Evolutionary conservation across 2,329 filamentous ascomycete genomes (phyloP).

Genomic region (Colletotrichum paranaense): DNA sequence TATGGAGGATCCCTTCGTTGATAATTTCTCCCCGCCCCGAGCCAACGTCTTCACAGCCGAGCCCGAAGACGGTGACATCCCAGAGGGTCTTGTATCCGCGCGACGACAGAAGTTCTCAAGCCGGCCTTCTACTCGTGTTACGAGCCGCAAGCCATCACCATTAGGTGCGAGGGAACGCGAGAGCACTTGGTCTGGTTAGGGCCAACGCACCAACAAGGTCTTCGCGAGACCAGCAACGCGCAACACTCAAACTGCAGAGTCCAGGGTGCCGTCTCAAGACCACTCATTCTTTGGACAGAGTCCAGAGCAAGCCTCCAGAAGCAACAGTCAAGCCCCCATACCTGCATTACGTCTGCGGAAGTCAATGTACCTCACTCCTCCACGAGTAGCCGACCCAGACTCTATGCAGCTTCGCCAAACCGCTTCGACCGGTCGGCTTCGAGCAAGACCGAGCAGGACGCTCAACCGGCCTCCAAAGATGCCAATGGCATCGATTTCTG

Average conservation of each 20-base stretch:
- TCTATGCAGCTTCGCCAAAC: constrained; percentile 14
- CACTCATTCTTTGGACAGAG: constrained; percentile 30
- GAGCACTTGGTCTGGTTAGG: constrained; percentile 39
- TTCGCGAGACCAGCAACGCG: constrained; percentile 37
- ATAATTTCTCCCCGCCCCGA: constrained; percentile 27
- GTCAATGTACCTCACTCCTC: neutral
- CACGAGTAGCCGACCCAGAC: neutral
- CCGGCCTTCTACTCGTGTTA: neutral
- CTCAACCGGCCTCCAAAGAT: neutral
- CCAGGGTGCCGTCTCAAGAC: constrained; percentile 14
- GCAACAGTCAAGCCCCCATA: neutral
- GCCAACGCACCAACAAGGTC: constrained; percentile 26
- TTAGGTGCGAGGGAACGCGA: constrained; percentile 39
- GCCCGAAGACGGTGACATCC: constrained; percentile 40
- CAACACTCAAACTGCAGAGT: constrained; percentile 28
- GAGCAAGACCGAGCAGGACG: neutral
- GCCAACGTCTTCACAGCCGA: constrained; percentile 12
- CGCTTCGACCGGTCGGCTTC: constrained; percentile 27
- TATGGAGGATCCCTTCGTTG: constrained; percentile 39
- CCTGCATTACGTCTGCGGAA: constrained; percentile 3
- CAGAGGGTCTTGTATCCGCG: constrained; percentile 46
- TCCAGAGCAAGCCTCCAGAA: neutral
- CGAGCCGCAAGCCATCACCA: neutral
- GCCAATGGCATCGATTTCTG: neutral
- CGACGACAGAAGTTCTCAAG: constrained; percentile 44